Percentiles rank a stretch among this genome's conserved stretches.
Evolutionary conservation across 768 basidiomycete species (phyloP).

Genomic region (Boletus coccyginus): DNA sequence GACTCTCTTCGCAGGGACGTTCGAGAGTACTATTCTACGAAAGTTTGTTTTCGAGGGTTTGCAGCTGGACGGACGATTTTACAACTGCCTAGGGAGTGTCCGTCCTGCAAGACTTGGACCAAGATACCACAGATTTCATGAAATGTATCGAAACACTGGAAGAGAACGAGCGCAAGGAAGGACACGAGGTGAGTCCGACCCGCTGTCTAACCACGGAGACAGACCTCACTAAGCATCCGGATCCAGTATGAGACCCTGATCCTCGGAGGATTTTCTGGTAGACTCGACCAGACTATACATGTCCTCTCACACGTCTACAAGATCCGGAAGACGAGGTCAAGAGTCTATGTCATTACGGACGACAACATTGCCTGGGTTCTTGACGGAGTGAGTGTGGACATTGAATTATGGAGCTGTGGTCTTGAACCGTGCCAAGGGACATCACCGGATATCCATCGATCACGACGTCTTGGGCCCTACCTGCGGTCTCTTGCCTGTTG

Average conservation of each 20-base stretch:
- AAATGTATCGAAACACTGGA: conserved; percentile 76
- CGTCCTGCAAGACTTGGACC: conserved; percentile 64
- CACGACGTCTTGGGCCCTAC: conserved; percentile 76
- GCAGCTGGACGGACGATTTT: not conserved
- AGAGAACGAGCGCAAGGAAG: conserved; percentile 49
- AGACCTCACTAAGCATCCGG: not conserved
- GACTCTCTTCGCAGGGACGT: conserved; percentile 86
- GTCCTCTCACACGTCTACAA: conserved; percentile 84
- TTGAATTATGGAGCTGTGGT: not conserved
- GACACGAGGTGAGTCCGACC: conserved; percentile 33
- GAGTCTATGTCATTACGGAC: conserved; percentile 79
- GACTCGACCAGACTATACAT: conserved; percentile 93
- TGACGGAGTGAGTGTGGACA: conserved; percentile 50
- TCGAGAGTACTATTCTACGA: conserved; percentile 56
- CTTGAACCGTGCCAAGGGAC: conserved; percentile 52
- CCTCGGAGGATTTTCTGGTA: conserved; percentile 85
- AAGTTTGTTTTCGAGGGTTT: conserved; percentile 39
- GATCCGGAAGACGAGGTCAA: conserved; percentile 55
- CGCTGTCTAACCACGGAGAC: not conserved
- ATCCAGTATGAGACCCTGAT: conserved; percentile 67
- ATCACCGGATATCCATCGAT: conserved; percentile 76
- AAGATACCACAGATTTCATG: conserved; percentile 92
- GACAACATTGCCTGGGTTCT: conserved; percentile 92
- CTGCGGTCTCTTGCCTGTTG: conserved; percentile 93
- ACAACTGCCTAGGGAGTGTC: conserved; percentile 53